Evolutionary conservation across 2,329 filamentous ascomycete genomes (phyloP), one percentile per base, ranked within the genome.

Genomic region (Lasiodiplodia theobromae): DNA sequence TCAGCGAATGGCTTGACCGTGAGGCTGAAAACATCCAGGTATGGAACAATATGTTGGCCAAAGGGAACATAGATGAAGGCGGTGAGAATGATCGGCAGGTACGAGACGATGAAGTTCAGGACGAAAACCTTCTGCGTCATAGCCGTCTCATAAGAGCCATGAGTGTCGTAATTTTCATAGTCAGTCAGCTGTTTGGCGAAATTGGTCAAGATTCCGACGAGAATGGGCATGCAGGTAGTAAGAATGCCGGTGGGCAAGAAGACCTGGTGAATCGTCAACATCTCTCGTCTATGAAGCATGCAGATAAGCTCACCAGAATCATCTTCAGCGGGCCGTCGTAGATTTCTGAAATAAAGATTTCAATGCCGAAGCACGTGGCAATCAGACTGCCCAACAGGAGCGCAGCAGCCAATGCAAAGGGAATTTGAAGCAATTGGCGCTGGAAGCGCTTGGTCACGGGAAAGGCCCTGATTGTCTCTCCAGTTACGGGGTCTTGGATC

Each of bases 21-120:
- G 16, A 90, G 81, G 70, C 88, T 87, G 82, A 97, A 95, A 69
- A 97, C 82, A 73, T 97, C 90, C 4, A 99, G 88, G 76, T 96
- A 92, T 0, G 96, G 95, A 0, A 96, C 89, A 12, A 99, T 88
- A 56, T 93, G 80, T 69, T 89, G 88, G 16, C 93, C 95, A 74
- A 98, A 98, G 0, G 95, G 95, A 23, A 97, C 92, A 75, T 97
- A 98, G 71, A 97, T 89, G 73, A 97, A 98, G 0, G 94, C 93
- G 0, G 94, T 97, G 21, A 98, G 86, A 76, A 97, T 90, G n/a
- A 96, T 90, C 0, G 93, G 92, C 65, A 97, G 89, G 78, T 97
- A 98, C 0, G 94, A 97, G 6, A 94, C 97, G 80, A 98, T 95
- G 81, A 97, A 97, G 83, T 97, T 97, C 75, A 98, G 88, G 16